Conservation (phyloP, 345 rosid species). For the Theobroma cacao region DNA sequence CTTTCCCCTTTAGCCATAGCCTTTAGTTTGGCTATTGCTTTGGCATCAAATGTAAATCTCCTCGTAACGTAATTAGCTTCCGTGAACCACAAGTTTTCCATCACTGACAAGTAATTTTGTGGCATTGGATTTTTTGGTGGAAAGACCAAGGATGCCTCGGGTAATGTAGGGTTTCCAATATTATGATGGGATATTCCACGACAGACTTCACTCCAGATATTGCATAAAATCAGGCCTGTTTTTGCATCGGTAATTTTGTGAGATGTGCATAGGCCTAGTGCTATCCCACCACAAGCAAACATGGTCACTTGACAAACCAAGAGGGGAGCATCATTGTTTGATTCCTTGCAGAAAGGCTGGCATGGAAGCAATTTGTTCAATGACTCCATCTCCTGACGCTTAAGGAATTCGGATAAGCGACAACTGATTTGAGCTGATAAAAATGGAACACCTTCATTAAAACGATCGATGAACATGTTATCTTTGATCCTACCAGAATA, state of each 20-base stretch:
- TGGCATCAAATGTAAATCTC: background rate
- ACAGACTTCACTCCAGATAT: background rate
- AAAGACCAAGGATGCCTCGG: background rate
- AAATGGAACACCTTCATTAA: conserved; percentile 5
- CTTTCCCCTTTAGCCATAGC: background rate
- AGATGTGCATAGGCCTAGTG: background rate
- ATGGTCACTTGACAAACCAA: background rate
- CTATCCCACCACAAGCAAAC: conserved; percentile 5
- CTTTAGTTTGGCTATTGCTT: background rate
- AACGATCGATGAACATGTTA: background rate
- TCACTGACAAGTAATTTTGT: background rate
- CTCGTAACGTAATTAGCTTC: background rate
- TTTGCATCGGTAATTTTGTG: conserved; percentile 1
- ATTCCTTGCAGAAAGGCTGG: background rate
- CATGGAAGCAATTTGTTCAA: conserved; percentile 10
- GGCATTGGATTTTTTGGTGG: background rate
- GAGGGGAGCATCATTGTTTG: background rate
- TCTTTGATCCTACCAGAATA: background rate
- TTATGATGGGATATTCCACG: background rate
- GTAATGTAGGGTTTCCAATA: background rate
- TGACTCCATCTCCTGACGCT: background rate
- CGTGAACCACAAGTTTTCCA: conserved; percentile 1
- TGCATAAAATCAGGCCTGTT: background rate
- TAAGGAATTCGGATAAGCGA: background rate
- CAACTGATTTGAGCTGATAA: background rate